Conservation (phyloP, 345 rosid species). For the Syzygium grande region DNA sequence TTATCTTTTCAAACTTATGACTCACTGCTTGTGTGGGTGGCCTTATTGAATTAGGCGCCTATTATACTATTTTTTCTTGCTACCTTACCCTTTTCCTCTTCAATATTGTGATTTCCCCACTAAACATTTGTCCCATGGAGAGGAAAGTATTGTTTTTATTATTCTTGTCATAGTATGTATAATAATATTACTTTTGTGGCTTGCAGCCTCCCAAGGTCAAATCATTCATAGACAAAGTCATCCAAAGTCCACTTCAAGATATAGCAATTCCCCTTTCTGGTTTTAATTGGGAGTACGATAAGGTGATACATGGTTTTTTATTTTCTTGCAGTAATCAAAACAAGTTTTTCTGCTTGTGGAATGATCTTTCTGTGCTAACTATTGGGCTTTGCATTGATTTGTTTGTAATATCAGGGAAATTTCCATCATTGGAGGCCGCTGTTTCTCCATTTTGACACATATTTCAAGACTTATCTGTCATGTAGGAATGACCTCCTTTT, state of each 20-base stretch:
- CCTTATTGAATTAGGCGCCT: neutral
- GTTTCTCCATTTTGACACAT: conserved; percentile 87
- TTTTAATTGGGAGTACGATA: conserved; percentile 82
- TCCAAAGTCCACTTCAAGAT: conserved; percentile 92
- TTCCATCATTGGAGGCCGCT: conserved; percentile 97
- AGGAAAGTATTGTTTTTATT: neutral
- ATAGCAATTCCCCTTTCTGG: conserved; percentile 97
- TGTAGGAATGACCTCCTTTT: conserved; percentile 75
- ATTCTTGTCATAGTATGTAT: neutral
- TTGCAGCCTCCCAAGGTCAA: conserved; percentile 84
- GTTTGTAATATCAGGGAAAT: conserved; percentile 54
- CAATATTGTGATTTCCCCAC: neutral
- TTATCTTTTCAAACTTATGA: neutral
- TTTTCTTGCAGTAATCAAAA: neutral
- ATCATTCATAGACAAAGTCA: conserved; percentile 88
- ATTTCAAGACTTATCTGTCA: conserved; percentile 75
- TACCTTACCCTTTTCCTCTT: neutral
- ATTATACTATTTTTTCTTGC: neutral
- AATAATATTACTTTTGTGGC: neutral
- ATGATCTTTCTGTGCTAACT: neutral
- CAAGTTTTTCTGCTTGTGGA: neutral
- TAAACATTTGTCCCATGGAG: neutral
- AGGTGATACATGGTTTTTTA: conserved; percentile 34
- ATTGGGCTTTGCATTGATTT: conserved; percentile 6
- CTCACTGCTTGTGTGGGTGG: neutral